Evolutionary conservation across 257 asterid species (phyloP), one percentile per base, ranked within the genome.

Genomic region (Solanum medicagineum): DNA sequence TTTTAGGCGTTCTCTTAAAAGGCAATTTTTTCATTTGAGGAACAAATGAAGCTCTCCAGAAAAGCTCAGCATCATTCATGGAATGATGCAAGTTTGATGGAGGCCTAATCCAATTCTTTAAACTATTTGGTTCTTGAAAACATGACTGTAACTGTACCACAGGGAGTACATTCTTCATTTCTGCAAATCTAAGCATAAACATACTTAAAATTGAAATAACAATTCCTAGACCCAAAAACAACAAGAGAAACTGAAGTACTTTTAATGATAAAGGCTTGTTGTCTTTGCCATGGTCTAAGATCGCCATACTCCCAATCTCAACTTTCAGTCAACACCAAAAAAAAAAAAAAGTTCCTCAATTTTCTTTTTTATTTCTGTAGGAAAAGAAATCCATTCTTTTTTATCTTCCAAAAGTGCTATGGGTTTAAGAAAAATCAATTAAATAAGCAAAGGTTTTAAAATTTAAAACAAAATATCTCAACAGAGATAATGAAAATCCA

Each of bases 1-100:
- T 92, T 90, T 94, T 95, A 3, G 94, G 97, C 36, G 84, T 84
- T 84, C 98, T 90, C 83, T 91, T 87, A 82, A 92, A 95, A 65
- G 98, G 98, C 83, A 91, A 94, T n/a, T 24, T 20, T 85, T 90
- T 87, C 55, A 93, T 87, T 81, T 19, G 66, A 16, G 99, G 94
- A 84, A 84, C 91, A 66, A 95, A 89, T 0, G 99, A 90, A 85
- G 97, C 97, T 53, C 97, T 85, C 98, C 99, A 93, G 15, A 94
- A 90, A 51, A 95, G 91, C 93, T 93, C 95, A 2, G 91, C 84
- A 81, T 95, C 98, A 24, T 89, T 93, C 98, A 95, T 92, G 42
- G 45, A 83, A 83, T 95, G 98, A 90, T 47, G 66, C 59, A 91
- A 85, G 73, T 82, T 92, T 4, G 88, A 86, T 59, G 94, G 94